Conservation (phyloP, 306 rosid species). For the Dryas alaskensis region DNA sequence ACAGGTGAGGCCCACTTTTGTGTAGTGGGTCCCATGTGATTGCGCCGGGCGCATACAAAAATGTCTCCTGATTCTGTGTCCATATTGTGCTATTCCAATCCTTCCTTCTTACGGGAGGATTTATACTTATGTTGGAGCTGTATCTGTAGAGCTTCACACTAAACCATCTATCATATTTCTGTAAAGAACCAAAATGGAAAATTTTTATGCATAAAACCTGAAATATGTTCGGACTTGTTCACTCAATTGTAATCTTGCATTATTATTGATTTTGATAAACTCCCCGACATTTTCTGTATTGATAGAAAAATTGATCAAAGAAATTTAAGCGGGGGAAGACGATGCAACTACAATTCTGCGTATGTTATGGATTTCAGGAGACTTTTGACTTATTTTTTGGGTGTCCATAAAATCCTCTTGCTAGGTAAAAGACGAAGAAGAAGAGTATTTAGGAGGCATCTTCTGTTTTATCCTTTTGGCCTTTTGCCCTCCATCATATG, state of each 20-base stretch:
- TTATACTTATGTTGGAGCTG: not conserved
- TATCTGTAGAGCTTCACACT: not conserved
- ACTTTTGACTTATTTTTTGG: too few species aligned
- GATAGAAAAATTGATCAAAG: too few species aligned
- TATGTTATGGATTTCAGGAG: too few species aligned
- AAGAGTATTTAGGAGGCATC: too few species aligned
- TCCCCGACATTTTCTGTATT: too few species aligned
- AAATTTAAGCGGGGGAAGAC: too few species aligned
- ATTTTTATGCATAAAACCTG: not conserved
- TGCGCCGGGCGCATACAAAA: constrained; percentile 5
- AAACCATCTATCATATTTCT: not conserved
- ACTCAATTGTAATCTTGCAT: not conserved
- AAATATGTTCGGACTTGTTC: not conserved
- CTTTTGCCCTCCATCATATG: too few species aligned
- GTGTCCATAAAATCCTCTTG: too few species aligned
- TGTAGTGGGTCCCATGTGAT: constrained; percentile 2
- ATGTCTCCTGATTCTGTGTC: not conserved
- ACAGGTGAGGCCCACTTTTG: not conserved
- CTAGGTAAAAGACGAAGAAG: too few species aligned
- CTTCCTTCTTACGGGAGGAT: constrained; percentile 6
- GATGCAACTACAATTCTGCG: too few species aligned
- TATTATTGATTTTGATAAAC: too few species aligned
- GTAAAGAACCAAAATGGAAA: not conserved
- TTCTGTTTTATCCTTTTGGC: too few species aligned
- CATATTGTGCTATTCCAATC: not conserved